Percentiles rank a stretch among this genome's conserved stretches.
phyloP scores from a whole-genome alignment of 306 rosid genomes.

The Vigna unguiculata region DNA sequence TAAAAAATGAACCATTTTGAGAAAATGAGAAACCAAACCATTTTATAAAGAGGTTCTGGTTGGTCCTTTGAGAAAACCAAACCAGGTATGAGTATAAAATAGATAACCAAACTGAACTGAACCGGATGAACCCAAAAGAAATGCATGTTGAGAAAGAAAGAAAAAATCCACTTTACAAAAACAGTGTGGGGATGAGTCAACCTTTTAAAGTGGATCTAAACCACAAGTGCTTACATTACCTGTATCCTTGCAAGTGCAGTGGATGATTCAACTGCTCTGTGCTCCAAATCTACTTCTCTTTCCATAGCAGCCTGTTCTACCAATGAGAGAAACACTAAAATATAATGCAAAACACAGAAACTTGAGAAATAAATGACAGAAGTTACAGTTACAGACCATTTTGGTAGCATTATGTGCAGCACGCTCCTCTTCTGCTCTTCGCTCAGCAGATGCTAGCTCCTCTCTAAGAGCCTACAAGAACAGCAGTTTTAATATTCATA shows the following conservation, averaged over 20 bases:
- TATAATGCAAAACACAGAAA: slow-evolving; percentile 36
- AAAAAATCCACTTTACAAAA: too few relatives aligned
- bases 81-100: too few relatives aligned
- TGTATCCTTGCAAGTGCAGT: slow-evolving; percentile 94
- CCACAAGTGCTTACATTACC: slow-evolving; percentile 63
- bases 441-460: slow-evolving; percentile 91
- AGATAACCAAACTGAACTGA: too few relatives aligned
- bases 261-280: slow-evolving; percentile 90
- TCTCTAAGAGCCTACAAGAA: slow-evolving; percentile 82
- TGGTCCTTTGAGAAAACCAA: too few relatives aligned
- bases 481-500: slow-evolving; percentile 29
- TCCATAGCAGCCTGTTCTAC: slow-evolving; percentile 88
- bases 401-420: slow-evolving; percentile 92
- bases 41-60: too few relatives aligned
- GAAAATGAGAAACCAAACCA: too few relatives aligned
- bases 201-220: not conserved
- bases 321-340: slow-evolving; percentile 44
- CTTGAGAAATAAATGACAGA: slow-evolving; percentile 22
- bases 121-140: too few relatives aligned
- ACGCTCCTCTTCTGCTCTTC: slow-evolving; percentile 97
- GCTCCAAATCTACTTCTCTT: slow-evolving; percentile 99
- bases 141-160: too few relatives aligned
- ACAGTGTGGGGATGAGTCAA: too few relatives aligned
- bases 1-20: too few relatives aligned
- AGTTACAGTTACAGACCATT: slow-evolving; percentile 63